These are phyloP conservation scores for Starmerella sp. DNA, from an alignment of 805 yeast species.

Conservation along the genomic window DNA sequence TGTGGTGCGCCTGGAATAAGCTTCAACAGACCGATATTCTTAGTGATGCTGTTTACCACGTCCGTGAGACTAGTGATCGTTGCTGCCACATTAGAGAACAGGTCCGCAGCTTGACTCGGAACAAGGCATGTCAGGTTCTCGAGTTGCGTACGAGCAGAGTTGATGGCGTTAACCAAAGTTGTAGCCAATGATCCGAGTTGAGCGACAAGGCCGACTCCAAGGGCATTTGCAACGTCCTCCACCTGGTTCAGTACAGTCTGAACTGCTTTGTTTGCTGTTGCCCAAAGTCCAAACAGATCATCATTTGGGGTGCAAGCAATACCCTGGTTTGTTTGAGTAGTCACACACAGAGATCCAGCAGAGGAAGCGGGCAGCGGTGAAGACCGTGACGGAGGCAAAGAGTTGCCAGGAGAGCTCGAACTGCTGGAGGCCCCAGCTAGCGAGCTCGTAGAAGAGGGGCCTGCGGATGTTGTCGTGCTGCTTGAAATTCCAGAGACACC, in stretches of 20 bases:
- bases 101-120: background rate
- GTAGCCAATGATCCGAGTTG: background rate
- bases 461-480: too few relatives aligned
- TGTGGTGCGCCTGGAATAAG: background rate
- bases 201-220: background rate
- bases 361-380: too few relatives aligned
- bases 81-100: background rate
- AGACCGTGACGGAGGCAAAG: too few relatives aligned
- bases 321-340: background rate
- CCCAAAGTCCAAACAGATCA: background rate
- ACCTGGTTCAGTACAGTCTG: background rate
- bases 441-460: too few relatives aligned
- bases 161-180: background rate
- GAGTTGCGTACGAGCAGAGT: background rate
- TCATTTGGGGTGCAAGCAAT: background rate
- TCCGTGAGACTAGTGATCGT: background rate
- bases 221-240: background rate
- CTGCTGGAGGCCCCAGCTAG: too few relatives aligned
- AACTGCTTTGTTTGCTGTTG: background rate
- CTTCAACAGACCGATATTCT: background rate
- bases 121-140: background rate
- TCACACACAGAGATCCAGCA: background rate
- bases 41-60: background rate
- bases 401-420: too few relatives aligned
- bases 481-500: too few relatives aligned